phyloP scores from a whole-genome alignment of 106 monocot genomes.

The Acorus calamus region DNA sequence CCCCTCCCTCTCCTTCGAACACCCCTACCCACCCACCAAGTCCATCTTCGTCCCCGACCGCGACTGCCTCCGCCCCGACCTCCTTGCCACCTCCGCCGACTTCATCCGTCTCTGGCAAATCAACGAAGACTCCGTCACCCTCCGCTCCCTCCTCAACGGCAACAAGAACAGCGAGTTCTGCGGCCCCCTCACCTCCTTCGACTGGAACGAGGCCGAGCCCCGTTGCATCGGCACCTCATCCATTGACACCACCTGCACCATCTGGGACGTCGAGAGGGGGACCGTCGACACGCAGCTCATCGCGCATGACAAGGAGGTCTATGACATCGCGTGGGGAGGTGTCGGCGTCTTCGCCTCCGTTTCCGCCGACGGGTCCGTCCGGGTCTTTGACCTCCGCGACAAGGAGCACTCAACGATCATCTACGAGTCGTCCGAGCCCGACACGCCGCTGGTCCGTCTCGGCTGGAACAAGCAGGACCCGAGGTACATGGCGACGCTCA shows the following conservation, averaged over 20 bases:
- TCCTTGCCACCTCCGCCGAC: conserved; percentile 92
- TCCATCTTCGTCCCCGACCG: conserved; percentile 87
- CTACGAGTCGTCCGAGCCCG: conserved; percentile 78
- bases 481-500: conserved; percentile 93
- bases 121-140: conserved; percentile 27
- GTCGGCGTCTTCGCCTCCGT: conserved; percentile 96
- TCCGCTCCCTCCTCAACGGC: conserved; percentile 64
- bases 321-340: conserved; percentile 98
- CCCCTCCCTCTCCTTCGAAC: conserved; percentile 76
- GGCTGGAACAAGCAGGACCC: conserved; percentile 99
- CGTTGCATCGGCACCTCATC: conserved; percentile 86
- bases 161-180: conserved; percentile 95
- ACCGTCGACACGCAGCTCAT: conserved; percentile 96
- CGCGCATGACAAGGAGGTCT: conserved; percentile 94
- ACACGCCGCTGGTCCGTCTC: conserved; percentile 75
- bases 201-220: conserved; percentile 98
- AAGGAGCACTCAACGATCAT: conserved; percentile 99
- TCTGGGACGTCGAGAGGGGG: conserved; percentile 94
- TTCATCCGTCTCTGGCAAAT: conserved; percentile 88
- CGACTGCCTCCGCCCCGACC: conserved; percentile 76
- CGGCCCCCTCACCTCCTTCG: conserved; percentile 94
- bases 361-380: conserved; percentile 90
- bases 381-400: conserved; percentile 92
- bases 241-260: conserved; percentile 93
- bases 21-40: conserved; percentile 91